Conservation (phyloP, 1,284 basidiomycete genomes). For the Xanthoconium separans region DNA sequence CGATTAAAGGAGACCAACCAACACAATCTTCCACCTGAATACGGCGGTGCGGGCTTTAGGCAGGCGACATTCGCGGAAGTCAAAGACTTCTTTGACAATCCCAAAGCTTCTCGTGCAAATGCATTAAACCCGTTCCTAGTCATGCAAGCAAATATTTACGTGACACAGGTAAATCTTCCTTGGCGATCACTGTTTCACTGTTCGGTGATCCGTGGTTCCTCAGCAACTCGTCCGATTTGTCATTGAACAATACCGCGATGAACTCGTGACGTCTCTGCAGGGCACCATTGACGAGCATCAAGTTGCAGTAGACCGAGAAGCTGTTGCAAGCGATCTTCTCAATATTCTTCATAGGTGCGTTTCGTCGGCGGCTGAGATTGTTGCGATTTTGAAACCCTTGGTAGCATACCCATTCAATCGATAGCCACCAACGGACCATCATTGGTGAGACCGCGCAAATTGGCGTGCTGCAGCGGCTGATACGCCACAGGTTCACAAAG, state of each 20-base stretch:
- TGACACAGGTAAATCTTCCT: slow-evolving; percentile 67
- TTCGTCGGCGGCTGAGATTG: not conserved
- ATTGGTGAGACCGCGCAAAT: slow-evolving; percentile 45
- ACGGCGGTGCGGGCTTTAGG: slow-evolving; percentile 65
- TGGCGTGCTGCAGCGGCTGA: not conserved
- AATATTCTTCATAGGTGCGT: slow-evolving; percentile 74
- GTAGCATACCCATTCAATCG: slow-evolving; percentile 84
- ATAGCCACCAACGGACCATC: slow-evolving; percentile 87
- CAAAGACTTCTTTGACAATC: slow-evolving; percentile 86
- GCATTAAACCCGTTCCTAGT: slow-evolving; percentile 86
- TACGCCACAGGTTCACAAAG: slow-evolving; percentile 70
- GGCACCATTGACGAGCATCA: slow-evolving; percentile 62
- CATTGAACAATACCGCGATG: slow-evolving; percentile 85
- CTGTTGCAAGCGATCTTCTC: slow-evolving; percentile 76
- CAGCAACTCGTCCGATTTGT: slow-evolving; percentile 90
- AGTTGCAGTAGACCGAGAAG: slow-evolving; percentile 68
- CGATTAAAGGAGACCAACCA: slow-evolving; percentile 58
- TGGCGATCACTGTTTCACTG: not conserved
- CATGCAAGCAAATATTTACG: slow-evolving; percentile 86
- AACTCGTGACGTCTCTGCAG: slow-evolving; percentile 67
- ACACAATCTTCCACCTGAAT: slow-evolving; percentile 55
- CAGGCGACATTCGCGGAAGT: slow-evolving; percentile 83
- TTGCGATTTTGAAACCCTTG: slow-evolving; percentile 4
- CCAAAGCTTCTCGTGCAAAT: slow-evolving; percentile 77
- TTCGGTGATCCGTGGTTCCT: not conserved